Conservation (phyloP, 148 eudicot genomes). For the Fagopyrum homotropicum region DNA sequence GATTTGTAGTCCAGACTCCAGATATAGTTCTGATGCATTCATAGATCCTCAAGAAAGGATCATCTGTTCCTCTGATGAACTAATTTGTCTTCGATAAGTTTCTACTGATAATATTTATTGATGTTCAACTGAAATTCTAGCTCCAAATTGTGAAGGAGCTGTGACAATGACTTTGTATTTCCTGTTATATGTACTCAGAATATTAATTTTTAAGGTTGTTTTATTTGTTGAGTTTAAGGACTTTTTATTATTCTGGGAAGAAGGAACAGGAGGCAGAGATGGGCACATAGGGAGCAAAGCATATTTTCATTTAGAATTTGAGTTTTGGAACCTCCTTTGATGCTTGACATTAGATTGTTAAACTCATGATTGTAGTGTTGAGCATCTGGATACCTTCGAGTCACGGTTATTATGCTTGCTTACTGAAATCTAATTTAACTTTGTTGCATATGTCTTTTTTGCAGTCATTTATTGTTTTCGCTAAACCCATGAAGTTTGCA, state of each 20-base stretch:
- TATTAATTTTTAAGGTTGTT: background rate
- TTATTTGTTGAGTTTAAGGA: background rate
- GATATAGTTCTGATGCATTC: background rate
- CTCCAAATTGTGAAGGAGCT: background rate
- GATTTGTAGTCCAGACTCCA: background rate
- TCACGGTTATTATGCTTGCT: background rate
- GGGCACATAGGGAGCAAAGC: background rate
- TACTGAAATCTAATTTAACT: background rate
- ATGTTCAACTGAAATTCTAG: background rate
- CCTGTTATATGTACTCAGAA: background rate
- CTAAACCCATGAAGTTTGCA: constrained; percentile 84
- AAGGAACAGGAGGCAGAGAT: background rate
- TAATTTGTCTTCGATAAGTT: background rate
- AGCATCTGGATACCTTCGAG: background rate
- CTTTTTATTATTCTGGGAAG: background rate
- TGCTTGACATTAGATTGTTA: background rate
- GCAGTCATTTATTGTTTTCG: constrained; percentile 75
- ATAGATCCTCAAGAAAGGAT: background rate
- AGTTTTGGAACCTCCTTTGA: background rate
- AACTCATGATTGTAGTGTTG: background rate
- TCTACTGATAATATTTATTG: background rate
- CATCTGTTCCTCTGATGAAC: background rate
- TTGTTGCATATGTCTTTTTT: constrained; percentile 15
- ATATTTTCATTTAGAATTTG: background rate
- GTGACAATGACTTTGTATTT: background rate